A percentile compares a stretch with the other conserved stretches of the same genome.
Evolutionary conservation across 225 moss, liverwort and hornwort species (phyloP).

Genomic region (Climacium dendroides): DNA sequence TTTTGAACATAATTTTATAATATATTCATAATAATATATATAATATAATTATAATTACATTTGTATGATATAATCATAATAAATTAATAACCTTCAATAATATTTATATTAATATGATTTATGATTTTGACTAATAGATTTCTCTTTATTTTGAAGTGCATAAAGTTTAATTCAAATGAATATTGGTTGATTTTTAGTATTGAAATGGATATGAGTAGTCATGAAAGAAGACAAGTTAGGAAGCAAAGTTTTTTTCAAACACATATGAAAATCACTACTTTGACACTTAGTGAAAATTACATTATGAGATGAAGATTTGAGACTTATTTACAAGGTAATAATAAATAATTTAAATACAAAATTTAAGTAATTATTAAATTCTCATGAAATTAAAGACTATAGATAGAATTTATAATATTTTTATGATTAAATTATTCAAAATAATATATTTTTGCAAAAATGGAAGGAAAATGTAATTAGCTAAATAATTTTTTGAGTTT

Average conservation of each 20-base stretch:
- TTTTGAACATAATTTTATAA: neutral
- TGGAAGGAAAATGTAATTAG: rapidly evolving
- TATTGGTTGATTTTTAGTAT: neutral
- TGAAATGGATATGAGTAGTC: neutral
- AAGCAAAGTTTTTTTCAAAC: neutral
- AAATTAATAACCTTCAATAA: too few species aligned
- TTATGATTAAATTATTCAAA: too few species aligned
- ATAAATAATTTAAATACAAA: neutral
- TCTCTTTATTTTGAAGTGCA: neutral
- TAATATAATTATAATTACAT: neutral
- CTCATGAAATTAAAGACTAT: neutral
- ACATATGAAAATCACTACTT: neutral
- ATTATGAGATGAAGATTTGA: neutral
- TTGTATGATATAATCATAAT: neutral
- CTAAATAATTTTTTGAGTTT: neutral
- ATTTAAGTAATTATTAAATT: neutral
- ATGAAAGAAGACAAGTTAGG: neutral
- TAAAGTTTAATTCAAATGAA: neutral
- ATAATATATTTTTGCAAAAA: neutral
- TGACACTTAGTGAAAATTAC: neutral
- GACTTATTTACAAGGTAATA: neutral
- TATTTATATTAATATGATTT: neutral
- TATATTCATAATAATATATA: too few species aligned
- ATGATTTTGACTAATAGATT: neutral
- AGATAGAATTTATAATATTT: neutral